Evolutionary conservation across 1,139 yeast genomes (phyloP).

Genomic region (Insectozyma bohioensis): DNA sequence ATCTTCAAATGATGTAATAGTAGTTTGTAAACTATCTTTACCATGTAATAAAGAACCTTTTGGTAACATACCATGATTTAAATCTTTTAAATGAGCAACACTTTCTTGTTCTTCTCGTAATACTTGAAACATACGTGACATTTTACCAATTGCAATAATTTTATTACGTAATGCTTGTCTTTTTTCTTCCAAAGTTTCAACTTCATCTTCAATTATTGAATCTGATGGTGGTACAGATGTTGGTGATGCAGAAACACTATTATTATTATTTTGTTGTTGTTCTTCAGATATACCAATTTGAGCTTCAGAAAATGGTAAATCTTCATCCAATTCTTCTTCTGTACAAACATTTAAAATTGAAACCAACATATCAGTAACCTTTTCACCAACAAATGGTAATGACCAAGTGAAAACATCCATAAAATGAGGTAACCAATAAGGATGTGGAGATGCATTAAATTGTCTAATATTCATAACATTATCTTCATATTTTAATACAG

Average conservation of each 20-base stretch:
- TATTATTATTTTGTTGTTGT: neutral
- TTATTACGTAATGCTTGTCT: constrained; percentile 77
- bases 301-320: constrained; percentile 42
- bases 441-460: constrained; percentile 91
- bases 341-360: constrained; percentile 91
- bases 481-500: constrained; percentile 85
- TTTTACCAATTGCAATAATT: constrained; percentile 91
- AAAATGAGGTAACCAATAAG: constrained; percentile 95
- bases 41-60: constrained; percentile 88
- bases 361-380: constrained; percentile 90
- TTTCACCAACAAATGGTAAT: constrained; percentile 96
- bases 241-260: constrained; percentile 6
- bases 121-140: constrained; percentile 89
- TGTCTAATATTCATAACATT: constrained; percentile 95
- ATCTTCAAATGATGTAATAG: constrained; percentile 76
- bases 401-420: constrained; percentile 99
- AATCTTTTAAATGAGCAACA: constrained; percentile 74
- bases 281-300: constrained; percentile 13
- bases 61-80: constrained; percentile 69
- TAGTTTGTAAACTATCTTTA: constrained; percentile 70
- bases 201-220: constrained; percentile 12
- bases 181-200: constrained; percentile 40
- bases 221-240: constrained; percentile 15
- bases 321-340: constrained; percentile 89
- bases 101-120: constrained; percentile 88